Conservation (phyloP, 768 basidiomycete genomes). For the Lentinula guzmanii region DNA sequence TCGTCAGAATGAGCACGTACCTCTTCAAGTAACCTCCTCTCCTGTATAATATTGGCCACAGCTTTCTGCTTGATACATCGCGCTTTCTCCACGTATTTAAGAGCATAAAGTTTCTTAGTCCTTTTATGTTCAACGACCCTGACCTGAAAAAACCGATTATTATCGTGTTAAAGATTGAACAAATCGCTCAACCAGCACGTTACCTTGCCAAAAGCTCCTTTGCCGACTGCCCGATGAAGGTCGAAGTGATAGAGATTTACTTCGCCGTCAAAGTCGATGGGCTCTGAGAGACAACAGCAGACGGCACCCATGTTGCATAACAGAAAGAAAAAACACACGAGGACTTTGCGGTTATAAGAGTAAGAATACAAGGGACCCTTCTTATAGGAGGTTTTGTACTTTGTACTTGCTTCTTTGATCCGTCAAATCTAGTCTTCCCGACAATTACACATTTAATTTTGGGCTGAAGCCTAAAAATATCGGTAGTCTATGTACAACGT, state of each 20-base stretch:
- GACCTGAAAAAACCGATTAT: slow-evolving; percentile 47
- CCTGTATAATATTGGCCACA: slow-evolving; percentile 90
- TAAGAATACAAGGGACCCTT: neutral
- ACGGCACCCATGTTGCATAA: slow-evolving; percentile 8
- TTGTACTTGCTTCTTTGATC: neutral
- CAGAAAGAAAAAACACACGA: neutral
- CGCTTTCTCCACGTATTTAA: slow-evolving; percentile 98
- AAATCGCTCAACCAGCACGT: neutral
- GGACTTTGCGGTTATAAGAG: neutral
- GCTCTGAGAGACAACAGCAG: slow-evolving; percentile 47
- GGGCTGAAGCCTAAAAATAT: neutral
- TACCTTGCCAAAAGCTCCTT: slow-evolving; percentile 98
- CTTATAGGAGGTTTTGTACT: neutral
- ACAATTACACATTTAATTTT: neutral
- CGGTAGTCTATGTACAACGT: too few species aligned
- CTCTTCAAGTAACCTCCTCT: slow-evolving; percentile 89
- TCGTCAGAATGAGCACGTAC: slow-evolving; percentile 29
- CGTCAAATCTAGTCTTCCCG: neutral
- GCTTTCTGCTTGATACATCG: slow-evolving; percentile 89
- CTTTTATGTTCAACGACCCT: slow-evolving; percentile 96
- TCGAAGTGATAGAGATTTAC: slow-evolving; percentile 95
- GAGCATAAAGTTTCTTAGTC: slow-evolving; percentile 85
- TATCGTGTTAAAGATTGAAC: neutral
- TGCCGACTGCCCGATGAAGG: slow-evolving; percentile 91
- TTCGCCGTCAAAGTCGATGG: slow-evolving; percentile 81